Evolutionary conservation across 2,329 filamentous ascomycete species (phyloP).

Genomic region (Didymella arachidicola): DNA sequence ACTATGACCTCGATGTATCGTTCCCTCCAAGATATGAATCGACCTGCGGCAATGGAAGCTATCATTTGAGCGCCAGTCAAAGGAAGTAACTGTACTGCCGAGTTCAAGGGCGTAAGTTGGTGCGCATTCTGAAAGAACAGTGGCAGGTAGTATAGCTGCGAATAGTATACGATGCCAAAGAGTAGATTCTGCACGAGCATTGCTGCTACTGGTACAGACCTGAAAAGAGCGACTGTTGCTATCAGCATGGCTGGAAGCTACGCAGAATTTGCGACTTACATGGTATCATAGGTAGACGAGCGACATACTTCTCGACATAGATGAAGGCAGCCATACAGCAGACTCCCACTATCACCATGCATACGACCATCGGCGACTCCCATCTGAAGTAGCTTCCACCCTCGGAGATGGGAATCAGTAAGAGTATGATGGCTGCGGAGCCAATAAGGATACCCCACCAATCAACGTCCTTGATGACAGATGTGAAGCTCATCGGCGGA

Average conservation of each 20-base stretch:
- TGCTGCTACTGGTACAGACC: slow-evolving; percentile 60
- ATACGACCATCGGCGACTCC: slow-evolving; percentile 54
- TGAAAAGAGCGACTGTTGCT: slow-evolving; percentile 60
- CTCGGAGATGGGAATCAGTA: slow-evolving; percentile 70
- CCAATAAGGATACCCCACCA: slow-evolving; percentile 64
- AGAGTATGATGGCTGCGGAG: slow-evolving; percentile 64
- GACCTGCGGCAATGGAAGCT: slow-evolving; percentile 60
- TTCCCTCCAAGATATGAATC: slow-evolving; percentile 65
- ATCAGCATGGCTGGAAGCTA: slow-evolving; percentile 2
- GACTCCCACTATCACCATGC: not conserved
- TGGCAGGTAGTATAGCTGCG: slow-evolving; percentile 67
- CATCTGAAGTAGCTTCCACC: slow-evolving; percentile 66
- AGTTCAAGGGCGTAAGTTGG: slow-evolving; percentile 54
- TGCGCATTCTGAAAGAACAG: slow-evolving; percentile 68
- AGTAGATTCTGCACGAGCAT: slow-evolving; percentile 68
- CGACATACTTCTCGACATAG: not conserved
- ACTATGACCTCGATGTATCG: slow-evolving; percentile 60
- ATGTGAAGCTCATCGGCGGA: slow-evolving; percentile 46
- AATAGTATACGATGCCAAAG: slow-evolving; percentile 67
- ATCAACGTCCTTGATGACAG: slow-evolving; percentile 56
- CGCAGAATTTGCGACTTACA: slow-evolving; percentile 35
- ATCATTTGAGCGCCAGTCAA: slow-evolving; percentile 36
- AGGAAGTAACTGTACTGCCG: slow-evolving; percentile 61
- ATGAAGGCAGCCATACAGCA: not conserved
- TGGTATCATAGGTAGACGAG: slow-evolving; percentile 56